Evolutionary conservation across 208 protist species (phyloP).

Genomic region (Crithidia acanthocephali): DNA sequence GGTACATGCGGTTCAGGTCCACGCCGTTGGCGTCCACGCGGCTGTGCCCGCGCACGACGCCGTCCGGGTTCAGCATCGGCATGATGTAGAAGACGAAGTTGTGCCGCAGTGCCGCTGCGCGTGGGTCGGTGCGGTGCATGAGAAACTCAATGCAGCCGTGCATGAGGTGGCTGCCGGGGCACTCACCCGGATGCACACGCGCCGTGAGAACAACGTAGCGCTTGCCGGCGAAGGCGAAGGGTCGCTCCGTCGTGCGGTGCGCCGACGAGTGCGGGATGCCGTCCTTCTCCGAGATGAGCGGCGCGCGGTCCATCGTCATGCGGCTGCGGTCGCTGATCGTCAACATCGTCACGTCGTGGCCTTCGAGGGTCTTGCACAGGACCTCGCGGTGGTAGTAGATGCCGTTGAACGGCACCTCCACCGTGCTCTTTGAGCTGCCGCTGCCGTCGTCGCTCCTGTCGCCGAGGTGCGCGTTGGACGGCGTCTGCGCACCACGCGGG

Average conservation of each 20-base stretch:
- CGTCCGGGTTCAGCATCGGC: slow-evolving; percentile 96
- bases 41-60: slow-evolving; percentile 92
- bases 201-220: slow-evolving; percentile 84
- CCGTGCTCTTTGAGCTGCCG: background rate
- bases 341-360: slow-evolving; percentile 83
- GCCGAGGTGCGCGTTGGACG: slow-evolving; percentile 12
- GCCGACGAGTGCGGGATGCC: slow-evolving; percentile 75
- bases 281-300: slow-evolving; percentile 45
- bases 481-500: slow-evolving; percentile 3
- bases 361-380: slow-evolving; percentile 85
- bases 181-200: slow-evolving; percentile 95
- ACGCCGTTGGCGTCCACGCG: slow-evolving; percentile 90
- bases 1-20: slow-evolving; percentile 96
- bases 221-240: slow-evolving; percentile 68
- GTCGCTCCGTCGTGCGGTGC: slow-evolving; percentile 47
- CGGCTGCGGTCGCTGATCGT: slow-evolving; percentile 82
- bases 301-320: slow-evolving; percentile 37
- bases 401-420: background rate
- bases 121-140: slow-evolving; percentile 61
- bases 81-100: slow-evolving; percentile 92
- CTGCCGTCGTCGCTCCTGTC: background rate
- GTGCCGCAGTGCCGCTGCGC: slow-evolving; percentile 77
- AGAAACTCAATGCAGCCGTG: slow-evolving; percentile 94
- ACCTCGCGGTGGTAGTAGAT: slow-evolving; percentile 91
- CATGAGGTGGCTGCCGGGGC: slow-evolving; percentile 92